Base-by-base conservation (phyloP, 1,284 basidiomycete species). In the Apiotrichum laibachii region DNA sequence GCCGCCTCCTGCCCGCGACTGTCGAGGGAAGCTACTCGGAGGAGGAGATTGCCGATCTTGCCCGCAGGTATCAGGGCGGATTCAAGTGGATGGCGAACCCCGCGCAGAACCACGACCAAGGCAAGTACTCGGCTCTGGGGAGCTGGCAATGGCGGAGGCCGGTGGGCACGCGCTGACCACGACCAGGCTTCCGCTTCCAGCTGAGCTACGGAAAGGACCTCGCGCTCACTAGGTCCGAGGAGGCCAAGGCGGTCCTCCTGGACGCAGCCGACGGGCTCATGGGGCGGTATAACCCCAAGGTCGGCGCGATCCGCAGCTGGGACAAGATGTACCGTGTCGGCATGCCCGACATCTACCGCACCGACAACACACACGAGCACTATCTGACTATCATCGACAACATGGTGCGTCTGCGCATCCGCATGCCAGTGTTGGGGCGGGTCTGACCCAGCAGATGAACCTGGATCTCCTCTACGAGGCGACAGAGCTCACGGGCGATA, bases 321-420 rank as follows among this genome's bases (percentile, higher is more conserved):
- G 69, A 72, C 57, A 26, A 22, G 46, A 69, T 73, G 63, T 31
- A 47, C 19, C 53, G 53, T 11, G 61, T 58, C n/a, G 59, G 60
- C 22, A 49, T 55, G 43, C 57, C 60, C 7, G 52, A 66, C 35
- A 60, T 59, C 21, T 72, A 67, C 60, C 63, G 63, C 21, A 33
- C 10, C 15, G 65, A 70, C n/a, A 71, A 70, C 57, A 60, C 50
- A 64, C 55, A 72, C 48, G 64, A 72, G 57, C 73, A 76, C 55
- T 74, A 65, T 60, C 57, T 76, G 15, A 67, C 67, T 18, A 76
- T 76, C 56, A 73, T 76, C 43, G 73, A 76, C 64, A 76, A 73
- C 56, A 71, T 76, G 69, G 71, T 70, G 50, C 49, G 67, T 65
- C 3, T 4, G 16, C 42, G 9, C 4, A 9, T 16, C 5, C 9